Base-by-base conservation (phyloP, 352 stramenopile species). In the Phytopythium chamaehyphon region DNA sequence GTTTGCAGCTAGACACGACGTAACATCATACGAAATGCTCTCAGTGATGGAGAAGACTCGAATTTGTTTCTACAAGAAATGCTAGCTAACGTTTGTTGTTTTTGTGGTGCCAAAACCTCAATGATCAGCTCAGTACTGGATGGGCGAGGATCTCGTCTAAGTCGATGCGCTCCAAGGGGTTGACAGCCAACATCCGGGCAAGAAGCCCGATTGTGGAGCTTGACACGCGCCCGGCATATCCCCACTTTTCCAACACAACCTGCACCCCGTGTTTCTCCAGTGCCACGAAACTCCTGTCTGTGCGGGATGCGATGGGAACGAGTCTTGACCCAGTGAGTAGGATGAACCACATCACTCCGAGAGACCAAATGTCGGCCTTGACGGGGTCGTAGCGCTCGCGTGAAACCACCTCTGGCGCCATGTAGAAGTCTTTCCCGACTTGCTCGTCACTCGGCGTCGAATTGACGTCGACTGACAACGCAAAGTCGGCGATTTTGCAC, bases 341-440 rank as follows among this genome's bases (percentile, higher is more conserved):
- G 49, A 86, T 72, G 64, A 83, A 88, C 14, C 83, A 43, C 51
- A 84, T 72, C 38, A 88, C 65, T 2, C 76, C 73, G 2, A 88
- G 45, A 28, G 76, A 81, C 73, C 76, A 88, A 64, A 86, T 82
- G 46, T 88, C 76, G 19, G 73, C 76, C 4, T 45, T 57, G 3
- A 51, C 46, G 0, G 75, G 69, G 18, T 73, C 61, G 57, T 86
- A 86, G 7, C 19, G n/a, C 16, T 46, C 31, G 6, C 55, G 43
- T 14, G 61, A 47, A 6, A 79, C 57, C 11, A 76, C 64, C 50
- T 79, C 71, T 6, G 58, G 69, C 16, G 64, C 62, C 68, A 76
- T 77, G 68, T 76, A 79, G 50, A 73, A 76, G n/a, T 57, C 54
- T 54, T 69, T 73, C 37, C 55, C 63, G 8, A 58, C 55, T 3